Conservation (phyloP, 1,284 basidiomycete species). For the Flammula alnicola region DNA sequence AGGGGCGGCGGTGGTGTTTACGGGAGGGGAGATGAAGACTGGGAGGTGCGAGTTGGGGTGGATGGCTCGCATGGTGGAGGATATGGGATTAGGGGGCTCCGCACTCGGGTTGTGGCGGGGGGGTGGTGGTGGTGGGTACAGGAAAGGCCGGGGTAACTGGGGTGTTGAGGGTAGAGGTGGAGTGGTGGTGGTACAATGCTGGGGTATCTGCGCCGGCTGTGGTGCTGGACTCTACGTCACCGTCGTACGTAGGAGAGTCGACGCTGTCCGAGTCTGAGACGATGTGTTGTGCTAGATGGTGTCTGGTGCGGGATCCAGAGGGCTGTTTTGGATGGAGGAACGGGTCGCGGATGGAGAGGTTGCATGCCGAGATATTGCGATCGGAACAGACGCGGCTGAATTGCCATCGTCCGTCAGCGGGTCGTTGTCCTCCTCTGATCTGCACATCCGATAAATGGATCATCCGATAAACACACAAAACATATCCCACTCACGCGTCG, state of each 20-base stretch:
- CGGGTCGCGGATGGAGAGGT: conserved; percentile 27
- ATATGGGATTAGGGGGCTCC: conserved; percentile 31
- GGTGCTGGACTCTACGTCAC: conserved; percentile 83
- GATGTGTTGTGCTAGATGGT: conserved; percentile 59
- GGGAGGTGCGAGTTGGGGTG: conserved; percentile 35
- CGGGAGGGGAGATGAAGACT: conserved; percentile 38
- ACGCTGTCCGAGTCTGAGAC: conserved; percentile 72
- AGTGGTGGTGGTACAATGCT: conserved; percentile 35
- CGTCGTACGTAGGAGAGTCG: conserved; percentile 88
- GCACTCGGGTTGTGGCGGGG: conserved; percentile 36
- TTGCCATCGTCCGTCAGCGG: conserved; percentile 75
- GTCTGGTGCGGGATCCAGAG: conserved; percentile 36
- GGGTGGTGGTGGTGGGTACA: conserved; percentile 45
- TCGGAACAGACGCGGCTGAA: conserved; percentile 53
- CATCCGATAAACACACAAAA: background rate
- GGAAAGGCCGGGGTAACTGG: conserved; percentile 3
- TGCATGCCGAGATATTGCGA: conserved; percentile 33
- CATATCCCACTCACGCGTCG: conserved; percentile 64
- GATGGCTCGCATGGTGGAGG: conserved; percentile 23
- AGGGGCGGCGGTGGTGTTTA: conserved; percentile 28
- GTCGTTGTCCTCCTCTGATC: conserved; percentile 84
- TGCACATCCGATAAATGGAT: conserved; percentile 28
- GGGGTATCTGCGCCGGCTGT: conserved; percentile 53
- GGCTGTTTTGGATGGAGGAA: conserved; percentile 35
- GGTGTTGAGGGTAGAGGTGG: conserved; percentile 4